Evolutionary conservation across 176 grass and related monocot genomes (phyloP), one percentile per base, ranked within the genome.

Genomic region (Zizania latifolia): DNA sequence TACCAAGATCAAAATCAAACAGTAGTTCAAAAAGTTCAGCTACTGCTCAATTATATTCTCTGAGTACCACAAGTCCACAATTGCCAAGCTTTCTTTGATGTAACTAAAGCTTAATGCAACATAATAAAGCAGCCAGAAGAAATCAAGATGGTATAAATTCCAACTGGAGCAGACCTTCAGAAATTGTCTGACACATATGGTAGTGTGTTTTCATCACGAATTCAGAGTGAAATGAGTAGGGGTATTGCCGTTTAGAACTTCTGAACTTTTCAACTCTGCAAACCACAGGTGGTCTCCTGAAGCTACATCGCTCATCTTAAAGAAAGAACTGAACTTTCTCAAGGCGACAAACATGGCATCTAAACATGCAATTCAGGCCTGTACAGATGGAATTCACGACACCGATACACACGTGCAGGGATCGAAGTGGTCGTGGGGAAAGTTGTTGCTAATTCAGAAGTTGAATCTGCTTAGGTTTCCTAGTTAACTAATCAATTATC

Each of bases 391-490:
- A 37, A 10, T 36, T 65, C 17, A 6, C 11, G 17, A 36, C 34
- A 38, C 10, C 21, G 23, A 32, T 35, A 65, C 4, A 32, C 62
- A 65, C 38, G 62, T 65, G 62, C 22, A 36, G n/a, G 62, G 34
- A 22, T 35, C 19, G 46, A 65, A 36, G 62, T 65, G 62, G 62
- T 36, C 23, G 32, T 33, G 15, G 17, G 60, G 31, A 5, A 22
- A 65, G 11, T 65, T 50, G 19, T 61, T 50, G 29, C 19, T 10
- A 29, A 62, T 81, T 12, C n/a, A 81, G 67, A 50, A 53, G 78
- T 62, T 81, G 22, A 72, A 21, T 72, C 11, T 31, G 22, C 72
- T 81, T 61, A 22, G 10, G 41, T 34, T 37, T 61, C 32, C 43
- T 54, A 26, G 78, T n/a, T 71, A 35, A 53, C 15, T 37, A 60